These are phyloP conservation scores for Oryza punctata DNA, from an alignment of 176 grass and related monocot species.

Conservation along the genomic window DNA sequence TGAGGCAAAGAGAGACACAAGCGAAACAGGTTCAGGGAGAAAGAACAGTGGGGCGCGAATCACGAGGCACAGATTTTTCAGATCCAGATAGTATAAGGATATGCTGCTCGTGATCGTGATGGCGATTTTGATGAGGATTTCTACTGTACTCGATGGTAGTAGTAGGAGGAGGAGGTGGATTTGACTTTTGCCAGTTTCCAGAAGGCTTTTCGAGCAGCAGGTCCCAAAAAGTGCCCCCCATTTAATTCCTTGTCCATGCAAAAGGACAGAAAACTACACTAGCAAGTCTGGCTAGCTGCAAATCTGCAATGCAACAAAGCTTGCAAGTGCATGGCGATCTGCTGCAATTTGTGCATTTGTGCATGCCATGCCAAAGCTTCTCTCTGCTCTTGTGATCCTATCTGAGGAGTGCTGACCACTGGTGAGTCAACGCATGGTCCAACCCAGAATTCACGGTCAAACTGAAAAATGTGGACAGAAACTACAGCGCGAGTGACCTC, in stretches of 20 bases:
- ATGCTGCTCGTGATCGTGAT: conserved; percentile 1
- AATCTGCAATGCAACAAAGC: too few species aligned
- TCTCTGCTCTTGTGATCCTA: conserved; percentile 9
- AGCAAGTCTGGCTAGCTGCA: neutral
- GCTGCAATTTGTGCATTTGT: neutral
- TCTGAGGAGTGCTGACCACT: neutral
- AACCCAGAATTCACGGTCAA: conserved; percentile 1
- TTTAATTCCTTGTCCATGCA: conserved; percentile 41
- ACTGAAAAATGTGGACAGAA: neutral
- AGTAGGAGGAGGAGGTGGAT: neutral
- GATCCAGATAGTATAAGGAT: conserved; percentile 11
- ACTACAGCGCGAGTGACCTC: neutral
- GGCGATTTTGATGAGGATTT: neutral
- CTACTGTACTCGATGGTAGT: neutral
- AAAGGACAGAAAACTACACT: conserved; percentile 2
- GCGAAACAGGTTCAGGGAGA: too few species aligned
- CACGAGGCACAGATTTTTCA: conserved; percentile 6
- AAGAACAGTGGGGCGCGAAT: neutral
- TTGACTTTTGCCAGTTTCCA: conserved; percentile 45
- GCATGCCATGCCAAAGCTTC: neutral
- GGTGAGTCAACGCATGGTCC: neutral
- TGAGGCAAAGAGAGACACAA: neutral
- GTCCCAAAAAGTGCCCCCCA: conserved; percentile 8
- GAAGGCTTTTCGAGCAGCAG: conserved; percentile 38
- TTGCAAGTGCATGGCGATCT: neutral